A percentile compares a stretch with the other conserved stretches of the same genome.
phyloP scores from a whole-genome alignment of 2,329 filamentous ascomycete species.

The Cryphonectria naterciae region DNA sequence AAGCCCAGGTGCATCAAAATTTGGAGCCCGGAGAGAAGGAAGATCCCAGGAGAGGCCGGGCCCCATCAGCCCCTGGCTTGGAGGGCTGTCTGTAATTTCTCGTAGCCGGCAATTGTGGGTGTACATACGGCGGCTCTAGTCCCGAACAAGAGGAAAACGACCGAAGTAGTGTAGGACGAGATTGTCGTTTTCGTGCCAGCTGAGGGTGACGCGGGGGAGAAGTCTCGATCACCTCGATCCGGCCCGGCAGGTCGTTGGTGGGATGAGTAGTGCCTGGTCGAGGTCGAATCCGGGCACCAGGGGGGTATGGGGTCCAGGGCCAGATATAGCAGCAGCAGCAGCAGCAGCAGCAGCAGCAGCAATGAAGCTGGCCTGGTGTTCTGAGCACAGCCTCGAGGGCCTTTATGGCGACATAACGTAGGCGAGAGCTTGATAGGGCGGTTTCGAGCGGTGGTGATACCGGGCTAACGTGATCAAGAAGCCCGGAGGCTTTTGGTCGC shows the following conservation, averaged over 20 bases:
- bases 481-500: background rate
- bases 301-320: background rate
- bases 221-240: background rate
- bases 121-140: constrained; percentile 4
- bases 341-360: background rate
- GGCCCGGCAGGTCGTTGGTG: background rate
- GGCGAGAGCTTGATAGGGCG: background rate
- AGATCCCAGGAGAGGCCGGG: constrained; percentile 8
- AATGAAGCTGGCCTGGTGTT: background rate
- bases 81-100: constrained; percentile 18
- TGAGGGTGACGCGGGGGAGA: background rate
- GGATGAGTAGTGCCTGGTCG: background rate
- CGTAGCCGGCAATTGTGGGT: constrained; percentile 10
- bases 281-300: background rate
- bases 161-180: background rate
- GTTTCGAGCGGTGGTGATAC: background rate
- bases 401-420: constrained; percentile 4
- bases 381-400: background rate
- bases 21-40: background rate
- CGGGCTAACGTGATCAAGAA: background rate
- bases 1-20: background rate
- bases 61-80: constrained; percentile 22
- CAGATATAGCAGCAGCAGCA: background rate
- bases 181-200: constrained; percentile 3
- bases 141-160: background rate